These are phyloP conservation scores for Lodderomyces orthopsilosis DNA, from an alignment of 1,139 yeast genomes.

Conservation along the genomic window DNA sequence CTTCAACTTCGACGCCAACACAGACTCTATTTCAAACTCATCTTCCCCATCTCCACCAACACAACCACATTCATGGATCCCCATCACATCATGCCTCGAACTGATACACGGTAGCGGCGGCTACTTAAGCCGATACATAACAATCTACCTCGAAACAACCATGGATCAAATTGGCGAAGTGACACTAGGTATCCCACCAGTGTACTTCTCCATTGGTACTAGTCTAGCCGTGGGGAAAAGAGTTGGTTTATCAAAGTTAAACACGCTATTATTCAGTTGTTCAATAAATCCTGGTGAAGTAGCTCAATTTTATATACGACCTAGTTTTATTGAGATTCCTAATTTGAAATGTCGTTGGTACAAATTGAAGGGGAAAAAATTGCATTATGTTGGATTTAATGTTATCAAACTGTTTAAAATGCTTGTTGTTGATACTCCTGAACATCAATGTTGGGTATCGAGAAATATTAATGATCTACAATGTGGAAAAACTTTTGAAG, in stretches of 20 bases:
- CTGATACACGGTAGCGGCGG: constrained; percentile 14
- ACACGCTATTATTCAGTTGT: constrained; percentile 11
- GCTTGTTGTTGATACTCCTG: constrained; percentile 14
- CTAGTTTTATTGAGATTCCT: constrained; percentile 11
- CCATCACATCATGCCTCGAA: constrained; percentile 14
- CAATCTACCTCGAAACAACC: constrained; percentile 9
- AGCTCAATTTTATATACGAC: constrained; percentile 13
- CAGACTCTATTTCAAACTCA: not conserved
- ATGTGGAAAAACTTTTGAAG: constrained; percentile 5
- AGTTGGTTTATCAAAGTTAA: constrained; percentile 10
- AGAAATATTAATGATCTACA: constrained; percentile 10
- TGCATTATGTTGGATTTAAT: constrained; percentile 5
- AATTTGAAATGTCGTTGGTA: constrained; percentile 8
- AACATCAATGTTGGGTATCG: constrained; percentile 14
- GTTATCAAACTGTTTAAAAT: constrained; percentile 12
- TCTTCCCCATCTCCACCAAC: not conserved
- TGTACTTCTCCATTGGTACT: constrained; percentile 9
- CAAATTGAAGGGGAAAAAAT: constrained; percentile 9
- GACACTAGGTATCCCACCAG: constrained; percentile 9
- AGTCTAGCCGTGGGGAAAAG: constrained; percentile 11
- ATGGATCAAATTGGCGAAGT: constrained; percentile 11
- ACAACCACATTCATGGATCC: constrained; percentile 11
- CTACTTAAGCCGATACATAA: constrained; percentile 8
- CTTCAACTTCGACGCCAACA: constrained; percentile 3
- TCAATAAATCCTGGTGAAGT: constrained; percentile 10